phyloP scores from a whole-genome alignment of 768 basidiomycete species.

The Podaxis sp. region DNA sequence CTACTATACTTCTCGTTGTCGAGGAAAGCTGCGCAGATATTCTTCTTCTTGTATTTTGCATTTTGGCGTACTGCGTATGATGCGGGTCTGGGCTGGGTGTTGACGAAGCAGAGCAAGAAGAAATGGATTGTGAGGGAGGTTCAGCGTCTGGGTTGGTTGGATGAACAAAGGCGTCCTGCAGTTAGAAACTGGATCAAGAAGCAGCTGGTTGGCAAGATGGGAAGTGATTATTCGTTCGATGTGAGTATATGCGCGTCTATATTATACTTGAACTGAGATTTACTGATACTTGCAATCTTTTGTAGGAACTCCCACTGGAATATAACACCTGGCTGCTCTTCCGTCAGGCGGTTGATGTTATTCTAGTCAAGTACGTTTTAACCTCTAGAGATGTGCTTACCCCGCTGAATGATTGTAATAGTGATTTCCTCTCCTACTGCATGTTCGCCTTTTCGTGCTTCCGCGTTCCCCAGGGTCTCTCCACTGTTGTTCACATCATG shows the following conservation, averaged over 20 bases:
- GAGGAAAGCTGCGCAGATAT: slow-evolving; percentile 48
- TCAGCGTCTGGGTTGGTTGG: slow-evolving; percentile 85
- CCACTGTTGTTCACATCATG: slow-evolving; percentile 70
- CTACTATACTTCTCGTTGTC: slow-evolving; percentile 71
- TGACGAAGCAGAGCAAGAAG: slow-evolving; percentile 94
- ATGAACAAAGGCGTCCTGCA: slow-evolving; percentile 58
- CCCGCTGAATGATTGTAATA: slow-evolving; percentile 28
- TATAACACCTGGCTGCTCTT: slow-evolving; percentile 98
- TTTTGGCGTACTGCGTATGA: slow-evolving; percentile 95
- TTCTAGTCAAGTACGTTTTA: slow-evolving; percentile 83
- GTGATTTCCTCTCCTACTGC: slow-evolving; percentile 93
- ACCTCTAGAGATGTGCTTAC: not conserved
- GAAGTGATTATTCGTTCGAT: slow-evolving; percentile 90
- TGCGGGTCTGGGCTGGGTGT: slow-evolving; percentile 88
- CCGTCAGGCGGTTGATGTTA: slow-evolving; percentile 93
- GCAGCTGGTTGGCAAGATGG: slow-evolving; percentile 92
- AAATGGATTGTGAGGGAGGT: slow-evolving; percentile 90
- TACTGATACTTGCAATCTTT: slow-evolving; percentile 1
- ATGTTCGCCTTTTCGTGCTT: slow-evolving; percentile 95
- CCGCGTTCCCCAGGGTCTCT: slow-evolving; percentile 79
- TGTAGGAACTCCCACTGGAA: slow-evolving; percentile 85
- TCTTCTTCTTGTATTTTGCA: slow-evolving; percentile 89
- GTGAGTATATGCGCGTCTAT: slow-evolving; percentile 41
- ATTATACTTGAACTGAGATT: slow-evolving; percentile 8
- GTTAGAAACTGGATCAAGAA: slow-evolving; percentile 81